Percentiles rank a stretch among this genome's conserved stretches.
phyloP scores from a whole-genome alignment of 208 protist species.

The Strigomonas culicis region DNA sequence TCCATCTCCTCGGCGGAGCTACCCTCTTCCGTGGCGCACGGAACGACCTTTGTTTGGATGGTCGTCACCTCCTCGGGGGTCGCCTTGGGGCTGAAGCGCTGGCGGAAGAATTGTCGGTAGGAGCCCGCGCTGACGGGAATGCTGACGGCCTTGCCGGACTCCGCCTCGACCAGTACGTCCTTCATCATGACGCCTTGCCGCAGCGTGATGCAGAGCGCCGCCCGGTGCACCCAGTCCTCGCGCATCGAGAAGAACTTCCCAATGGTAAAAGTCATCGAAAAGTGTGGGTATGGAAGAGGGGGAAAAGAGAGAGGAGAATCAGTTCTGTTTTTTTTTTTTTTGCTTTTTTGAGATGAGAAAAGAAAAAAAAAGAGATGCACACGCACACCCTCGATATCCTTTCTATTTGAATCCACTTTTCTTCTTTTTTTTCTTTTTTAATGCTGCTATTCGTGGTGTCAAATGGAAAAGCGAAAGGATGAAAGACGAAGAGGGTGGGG shows the following conservation, averaged over 20 bases:
- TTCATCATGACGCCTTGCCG: conserved; percentile 48
- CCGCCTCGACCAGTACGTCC: conserved; percentile 30
- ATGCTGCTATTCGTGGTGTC: not conserved
- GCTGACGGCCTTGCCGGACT: conserved; percentile 30
- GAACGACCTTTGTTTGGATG: not conserved
- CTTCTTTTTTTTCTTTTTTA: not conserved
- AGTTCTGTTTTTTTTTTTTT: conserved; percentile 14
- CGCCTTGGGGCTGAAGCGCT: not conserved
- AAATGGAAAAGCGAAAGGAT: not conserved
- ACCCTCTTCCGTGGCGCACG: not conserved
- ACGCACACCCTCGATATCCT: too few relatives aligned
- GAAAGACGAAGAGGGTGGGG: not conserved
- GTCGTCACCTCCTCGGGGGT: not conserved
- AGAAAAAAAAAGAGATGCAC: conserved; percentile 2
- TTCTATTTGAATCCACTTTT: too few relatives aligned
- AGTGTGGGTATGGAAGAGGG: not conserved
- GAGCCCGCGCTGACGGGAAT: conserved; percentile 19
- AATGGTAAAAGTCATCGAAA: conserved; percentile 12
- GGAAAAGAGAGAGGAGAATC: conserved; percentile 13
- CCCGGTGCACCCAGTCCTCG: conserved; percentile 20
- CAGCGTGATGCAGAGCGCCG: conserved; percentile 28
- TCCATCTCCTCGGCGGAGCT: not conserved
- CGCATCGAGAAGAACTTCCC: not conserved
- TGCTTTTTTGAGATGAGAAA: not conserved
- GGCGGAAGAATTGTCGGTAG: too few relatives aligned